Conservation (phyloP, 768 basidiomycete species). For the Termitomyces bulborhizus region DNA sequence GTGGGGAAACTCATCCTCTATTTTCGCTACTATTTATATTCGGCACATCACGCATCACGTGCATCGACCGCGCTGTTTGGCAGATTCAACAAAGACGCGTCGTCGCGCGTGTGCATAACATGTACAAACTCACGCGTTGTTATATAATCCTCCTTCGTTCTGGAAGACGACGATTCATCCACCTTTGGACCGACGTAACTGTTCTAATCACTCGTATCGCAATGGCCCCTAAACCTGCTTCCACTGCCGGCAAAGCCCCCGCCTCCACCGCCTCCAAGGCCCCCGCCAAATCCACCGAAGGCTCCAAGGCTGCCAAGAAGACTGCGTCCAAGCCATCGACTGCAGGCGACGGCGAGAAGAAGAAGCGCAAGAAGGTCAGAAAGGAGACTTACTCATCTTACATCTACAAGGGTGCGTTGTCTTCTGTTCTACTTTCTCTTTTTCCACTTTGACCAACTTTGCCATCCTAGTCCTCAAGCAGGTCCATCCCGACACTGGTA, state of each 20-base stretch:
- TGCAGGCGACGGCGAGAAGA: constrained; percentile 66
- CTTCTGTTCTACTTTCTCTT: background rate
- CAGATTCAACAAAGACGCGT: constrained; percentile 32
- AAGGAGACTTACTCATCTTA: constrained; percentile 94
- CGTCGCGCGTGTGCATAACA: constrained; percentile 31
- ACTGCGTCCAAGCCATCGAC: constrained; percentile 46
- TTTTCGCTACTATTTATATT: constrained; percentile 29
- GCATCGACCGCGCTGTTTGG: constrained; percentile 8
- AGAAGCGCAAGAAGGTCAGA: constrained; percentile 81
- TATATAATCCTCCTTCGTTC: constrained; percentile 29
- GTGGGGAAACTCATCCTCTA: no score
- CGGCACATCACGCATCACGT: constrained; percentile 13
- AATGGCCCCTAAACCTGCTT: constrained; percentile 81
- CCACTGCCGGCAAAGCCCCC: constrained; percentile 75
- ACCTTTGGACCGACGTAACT: no score
- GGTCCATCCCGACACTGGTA: constrained; percentile 97
- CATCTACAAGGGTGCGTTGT: constrained; percentile 76
- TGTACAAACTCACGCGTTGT: constrained; percentile 36
- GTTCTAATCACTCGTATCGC: constrained; percentile 11
- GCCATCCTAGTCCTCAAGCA: constrained; percentile 74
- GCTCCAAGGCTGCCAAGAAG: constrained; percentile 75
- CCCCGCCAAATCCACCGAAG: constrained; percentile 59
- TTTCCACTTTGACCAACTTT: background rate
- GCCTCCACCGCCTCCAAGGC: constrained; percentile 68
- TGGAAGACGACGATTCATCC: background rate